phyloP scores from a whole-genome alignment of 2,329 filamentous ascomycete genomes.

The Cytospora piceae region DNA sequence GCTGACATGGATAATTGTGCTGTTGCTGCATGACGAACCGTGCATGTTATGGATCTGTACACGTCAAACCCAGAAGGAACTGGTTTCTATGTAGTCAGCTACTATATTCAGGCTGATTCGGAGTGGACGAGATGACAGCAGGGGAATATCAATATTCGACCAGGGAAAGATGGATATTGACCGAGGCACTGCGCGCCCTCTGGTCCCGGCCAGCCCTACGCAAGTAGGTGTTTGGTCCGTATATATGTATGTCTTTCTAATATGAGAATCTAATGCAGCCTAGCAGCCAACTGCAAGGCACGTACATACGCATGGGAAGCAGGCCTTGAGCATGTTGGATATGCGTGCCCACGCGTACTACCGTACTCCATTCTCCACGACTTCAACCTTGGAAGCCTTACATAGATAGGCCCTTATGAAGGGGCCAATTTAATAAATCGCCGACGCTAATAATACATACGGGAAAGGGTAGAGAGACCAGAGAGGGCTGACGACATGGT shows the following conservation, averaged over 20 bases:
- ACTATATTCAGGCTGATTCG: not conserved
- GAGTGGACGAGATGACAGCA: slow-evolving; percentile 22
- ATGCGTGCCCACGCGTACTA: too few relatives aligned
- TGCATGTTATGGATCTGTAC: too few relatives aligned
- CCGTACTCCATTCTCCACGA: too few relatives aligned
- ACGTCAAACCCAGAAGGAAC: too few relatives aligned
- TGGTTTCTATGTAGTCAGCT: not conserved
- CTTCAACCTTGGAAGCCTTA: too few relatives aligned
- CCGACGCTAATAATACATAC: not conserved
- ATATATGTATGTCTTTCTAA: not conserved
- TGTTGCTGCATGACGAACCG: too few relatives aligned
- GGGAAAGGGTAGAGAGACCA: not conserved
- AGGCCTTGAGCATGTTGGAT: too few relatives aligned
- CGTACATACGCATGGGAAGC: not conserved
- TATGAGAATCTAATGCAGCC: not conserved
- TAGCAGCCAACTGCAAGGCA: not conserved
- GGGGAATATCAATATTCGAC: slow-evolving; percentile 6
- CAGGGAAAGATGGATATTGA: slow-evolving; percentile 12
- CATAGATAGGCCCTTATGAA: not conserved
- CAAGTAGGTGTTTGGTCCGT: not conserved
- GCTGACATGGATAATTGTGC: not conserved
- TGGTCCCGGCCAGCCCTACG: slow-evolving; percentile 23
- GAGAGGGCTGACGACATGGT: not conserved
- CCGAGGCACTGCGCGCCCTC: slow-evolving; percentile 11
- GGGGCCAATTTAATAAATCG: not conserved